These are phyloP conservation scores for Colletotrichum tofieldiae DNA, from an alignment of 2,329 filamentous ascomycete species.

Conservation along the genomic window DNA sequence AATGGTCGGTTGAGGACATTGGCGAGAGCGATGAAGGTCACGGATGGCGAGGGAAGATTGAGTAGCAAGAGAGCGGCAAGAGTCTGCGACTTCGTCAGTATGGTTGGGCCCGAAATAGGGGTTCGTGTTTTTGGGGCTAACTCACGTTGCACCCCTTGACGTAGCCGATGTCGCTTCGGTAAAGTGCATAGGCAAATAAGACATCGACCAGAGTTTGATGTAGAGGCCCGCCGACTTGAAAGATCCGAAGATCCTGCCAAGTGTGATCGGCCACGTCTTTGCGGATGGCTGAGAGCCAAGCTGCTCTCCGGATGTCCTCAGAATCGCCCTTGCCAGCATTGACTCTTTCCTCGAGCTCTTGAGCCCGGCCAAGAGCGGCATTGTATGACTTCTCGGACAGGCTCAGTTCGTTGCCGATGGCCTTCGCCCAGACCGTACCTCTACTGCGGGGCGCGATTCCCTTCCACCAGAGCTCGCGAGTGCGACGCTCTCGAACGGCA, in stretches of 20 bases:
- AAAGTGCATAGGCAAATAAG: slow-evolving; percentile 85
- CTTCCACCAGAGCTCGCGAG: slow-evolving; percentile 86
- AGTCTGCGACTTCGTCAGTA: slow-evolving; percentile 63
- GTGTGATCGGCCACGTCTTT: slow-evolving; percentile 75
- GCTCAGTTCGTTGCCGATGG: slow-evolving; percentile 81
- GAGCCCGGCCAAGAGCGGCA: slow-evolving; percentile 79
- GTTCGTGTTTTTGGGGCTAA: slow-evolving; percentile 44
- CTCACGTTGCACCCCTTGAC: slow-evolving; percentile 82
- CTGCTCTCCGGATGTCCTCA: slow-evolving; percentile 70
- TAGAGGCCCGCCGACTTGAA: slow-evolving; percentile 76
- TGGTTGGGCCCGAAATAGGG: slow-evolving; percentile 18
- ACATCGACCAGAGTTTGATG: slow-evolving; percentile 80
- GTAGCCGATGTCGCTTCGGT: slow-evolving; percentile 86
- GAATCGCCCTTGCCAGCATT: slow-evolving; percentile 65
- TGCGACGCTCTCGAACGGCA: slow-evolving; percentile 78
- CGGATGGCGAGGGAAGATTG: slow-evolving; percentile 75
- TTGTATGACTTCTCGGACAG: slow-evolving; percentile 78
- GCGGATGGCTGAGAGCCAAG: slow-evolving; percentile 76
- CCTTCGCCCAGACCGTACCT: slow-evolving; percentile 78
- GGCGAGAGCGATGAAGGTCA: slow-evolving; percentile 80
- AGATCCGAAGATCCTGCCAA: slow-evolving; percentile 82
- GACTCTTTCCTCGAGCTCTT: slow-evolving; percentile 72
- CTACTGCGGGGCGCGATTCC: slow-evolving; percentile 81
- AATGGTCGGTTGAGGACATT: slow-evolving; percentile 85
- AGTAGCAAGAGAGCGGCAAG: slow-evolving; percentile 82